Conservation (phyloP, 768 basidiomycete genomes). For the Porphyrellus cyaneotinctus region DNA sequence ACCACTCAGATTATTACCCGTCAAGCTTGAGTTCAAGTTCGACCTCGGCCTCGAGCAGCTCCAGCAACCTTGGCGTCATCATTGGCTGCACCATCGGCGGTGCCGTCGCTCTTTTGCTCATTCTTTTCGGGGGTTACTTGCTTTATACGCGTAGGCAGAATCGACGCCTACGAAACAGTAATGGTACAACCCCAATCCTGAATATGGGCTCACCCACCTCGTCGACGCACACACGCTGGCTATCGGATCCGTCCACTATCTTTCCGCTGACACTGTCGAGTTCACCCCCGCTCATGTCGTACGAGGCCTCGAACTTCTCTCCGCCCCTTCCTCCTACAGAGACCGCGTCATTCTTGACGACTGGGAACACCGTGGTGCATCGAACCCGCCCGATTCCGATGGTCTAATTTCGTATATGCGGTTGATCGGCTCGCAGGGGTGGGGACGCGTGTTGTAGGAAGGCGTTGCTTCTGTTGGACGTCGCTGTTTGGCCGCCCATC, state of each 20-base stretch:
- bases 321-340: conserved; percentile 15
- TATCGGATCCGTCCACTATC: conserved; percentile 9
- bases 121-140: conserved; percentile 14
- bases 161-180: background rate
- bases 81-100: conserved; percentile 23
- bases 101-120: conserved; percentile 11
- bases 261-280: background rate
- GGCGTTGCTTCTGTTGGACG: background rate
- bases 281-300: background rate
- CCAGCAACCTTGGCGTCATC: conserved; percentile 20
- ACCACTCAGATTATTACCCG: conserved; percentile 14
- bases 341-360: conserved; percentile 7
- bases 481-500: background rate
- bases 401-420: conserved; percentile 11
- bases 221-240: conserved; percentile 3
- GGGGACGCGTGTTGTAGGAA: too few relatives aligned
- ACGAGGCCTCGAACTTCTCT: background rate
- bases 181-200: background rate
- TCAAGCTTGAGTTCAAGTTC: background rate
- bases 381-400: conserved; percentile 20
- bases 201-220: background rate
- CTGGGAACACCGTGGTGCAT: background rate
- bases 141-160: conserved; percentile 12
- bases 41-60: conserved; percentile 2
- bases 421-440: too few relatives aligned